phyloP scores from a whole-genome alignment of 2,329 filamentous ascomycete genomes.

The Botrytis fragariae region DNA sequence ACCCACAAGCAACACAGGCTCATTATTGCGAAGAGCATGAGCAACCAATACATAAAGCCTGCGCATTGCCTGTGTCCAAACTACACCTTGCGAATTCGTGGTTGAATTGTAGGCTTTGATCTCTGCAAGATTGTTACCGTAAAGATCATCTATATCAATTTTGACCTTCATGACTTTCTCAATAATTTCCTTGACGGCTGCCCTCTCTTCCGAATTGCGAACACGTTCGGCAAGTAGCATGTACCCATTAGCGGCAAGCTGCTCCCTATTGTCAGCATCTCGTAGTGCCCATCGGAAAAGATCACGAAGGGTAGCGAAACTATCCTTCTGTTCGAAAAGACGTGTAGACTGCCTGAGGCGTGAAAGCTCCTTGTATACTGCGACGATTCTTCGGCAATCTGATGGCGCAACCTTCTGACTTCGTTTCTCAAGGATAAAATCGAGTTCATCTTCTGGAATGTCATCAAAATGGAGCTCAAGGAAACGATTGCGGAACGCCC shows the following conservation, averaged over 20 bases:
- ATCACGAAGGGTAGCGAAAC: constrained; percentile 93
- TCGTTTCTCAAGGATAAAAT: constrained; percentile 84
- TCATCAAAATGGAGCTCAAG: constrained; percentile 97
- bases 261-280: constrained; percentile 78
- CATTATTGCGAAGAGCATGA: constrained; percentile 80
- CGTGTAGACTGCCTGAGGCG: constrained; percentile 84
- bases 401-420: constrained; percentile 85
- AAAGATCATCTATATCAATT: constrained; percentile 72
- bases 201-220: constrained; percentile 81
- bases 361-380: constrained; percentile 90
- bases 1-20: constrained; percentile 90
- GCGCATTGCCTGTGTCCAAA: constrained; percentile 96
- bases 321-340: constrained; percentile 94
- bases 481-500: constrained; percentile 95
- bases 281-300: constrained; percentile 93
- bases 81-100: constrained; percentile 62
- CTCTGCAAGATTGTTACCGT: constrained; percentile 59
- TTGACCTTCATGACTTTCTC: constrained; percentile 86
- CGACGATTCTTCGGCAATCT: constrained; percentile 86
- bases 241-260: constrained; percentile 88
- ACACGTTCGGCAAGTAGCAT: constrained; percentile 96
- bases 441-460: constrained; percentile 91
- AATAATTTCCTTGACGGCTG: constrained; percentile 81
- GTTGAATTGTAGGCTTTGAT: constrained; percentile 49
- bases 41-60: constrained; percentile 87